Evolutionary conservation across 352 stramenopile genomes (phyloP), one percentile per base, ranked within the genome.

Genomic region (Globisporangium alternatum): DNA sequence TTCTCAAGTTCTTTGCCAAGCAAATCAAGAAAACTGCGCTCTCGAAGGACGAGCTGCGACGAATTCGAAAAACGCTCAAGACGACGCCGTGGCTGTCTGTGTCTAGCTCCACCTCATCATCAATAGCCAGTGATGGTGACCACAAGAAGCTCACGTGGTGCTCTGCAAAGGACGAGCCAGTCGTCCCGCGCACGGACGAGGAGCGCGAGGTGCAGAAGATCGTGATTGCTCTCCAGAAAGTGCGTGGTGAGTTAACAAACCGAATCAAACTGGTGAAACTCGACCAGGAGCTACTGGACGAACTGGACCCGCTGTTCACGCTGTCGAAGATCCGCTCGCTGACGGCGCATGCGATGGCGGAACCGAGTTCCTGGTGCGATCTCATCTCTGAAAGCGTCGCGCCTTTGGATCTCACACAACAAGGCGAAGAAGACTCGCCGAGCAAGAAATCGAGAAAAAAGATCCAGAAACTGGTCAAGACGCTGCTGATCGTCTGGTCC

Each of bases 11-110:
- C 1, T 67, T 91, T 17, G 66, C 74, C 4, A 83, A 76, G 69
- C 71, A 76, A 25, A 35, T 85, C 25, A 68, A 70, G 25, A 90
- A 89, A 65, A 51, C 49, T 0, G 75, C 75, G 8, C 43, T 89
- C 31, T 67, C 69, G 3, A 83, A 77, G 9, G 45, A 65, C 0
- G 80, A 90, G 21, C 41, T 62, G 0, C 82, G 81, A 19, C 57
- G 60, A 33, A 67, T 89, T 8, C 81, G 80, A 37, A 88, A 80
- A 44, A 68, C 64, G 0, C 60, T 87, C 8, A 87, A 83, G 56
- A 33, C 60, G 0, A 68, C 56, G 5, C 35, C 57, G 19, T 87
- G 78, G 78, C 43, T 87, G 10, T 74, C 74, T 51, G 72, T 68
- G 8, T 59, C 25, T 19, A 31, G 39, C 5, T 33, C 1, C 48